phyloP scores from a whole-genome alignment of 2,329 filamentous ascomycete species.

The Aspergillus brasiliensis region DNA sequence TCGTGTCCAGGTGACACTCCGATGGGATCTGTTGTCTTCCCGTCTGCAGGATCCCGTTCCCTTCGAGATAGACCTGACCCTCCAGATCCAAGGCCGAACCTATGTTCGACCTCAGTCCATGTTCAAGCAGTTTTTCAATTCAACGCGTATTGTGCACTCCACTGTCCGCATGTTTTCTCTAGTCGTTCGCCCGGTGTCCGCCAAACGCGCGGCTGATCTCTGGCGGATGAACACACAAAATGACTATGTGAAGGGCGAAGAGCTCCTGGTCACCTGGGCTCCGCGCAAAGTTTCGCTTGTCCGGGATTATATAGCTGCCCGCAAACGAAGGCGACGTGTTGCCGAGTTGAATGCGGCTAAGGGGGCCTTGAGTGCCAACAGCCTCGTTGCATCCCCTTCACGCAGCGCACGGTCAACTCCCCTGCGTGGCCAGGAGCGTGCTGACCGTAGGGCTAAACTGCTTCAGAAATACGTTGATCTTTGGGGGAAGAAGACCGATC shows the following conservation, averaged over 20 bases:
- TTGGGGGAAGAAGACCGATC: conserved; percentile 45
- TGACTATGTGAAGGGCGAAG: conserved; percentile 95
- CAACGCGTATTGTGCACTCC: conserved; percentile 81
- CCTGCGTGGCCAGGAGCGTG: conserved; percentile 36
- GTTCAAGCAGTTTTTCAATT: conserved; percentile 84
- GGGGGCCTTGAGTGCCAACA: conserved; percentile 45
- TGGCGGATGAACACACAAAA: conserved; percentile 96
- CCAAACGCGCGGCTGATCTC: conserved; percentile 87
- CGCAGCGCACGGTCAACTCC: conserved; percentile 41
- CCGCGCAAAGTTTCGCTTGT: conserved; percentile 88
- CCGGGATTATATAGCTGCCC: conserved; percentile 77
- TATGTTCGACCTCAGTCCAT: conserved; percentile 86
- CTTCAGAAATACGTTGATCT: conserved; percentile 46
- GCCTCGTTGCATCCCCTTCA: conserved; percentile 37
- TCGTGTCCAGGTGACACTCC: conserved; percentile 81
- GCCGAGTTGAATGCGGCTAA: conserved; percentile 74
- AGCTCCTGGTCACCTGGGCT: conserved; percentile 79
- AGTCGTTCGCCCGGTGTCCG: conserved; percentile 80
- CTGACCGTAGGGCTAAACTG: conserved; percentile 41
- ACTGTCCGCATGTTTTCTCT: conserved; percentile 85
- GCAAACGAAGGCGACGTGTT: conserved; percentile 71
- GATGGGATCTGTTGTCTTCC: conserved; percentile 82
- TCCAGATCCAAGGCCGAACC: conserved; percentile 80
- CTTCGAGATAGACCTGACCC: conserved; percentile 76
- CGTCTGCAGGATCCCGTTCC: conserved; percentile 86